These are phyloP conservation scores for Fusarium ambrosium DNA, from an alignment of 2,329 filamentous ascomycete species.

Conservation along the genomic window DNA sequence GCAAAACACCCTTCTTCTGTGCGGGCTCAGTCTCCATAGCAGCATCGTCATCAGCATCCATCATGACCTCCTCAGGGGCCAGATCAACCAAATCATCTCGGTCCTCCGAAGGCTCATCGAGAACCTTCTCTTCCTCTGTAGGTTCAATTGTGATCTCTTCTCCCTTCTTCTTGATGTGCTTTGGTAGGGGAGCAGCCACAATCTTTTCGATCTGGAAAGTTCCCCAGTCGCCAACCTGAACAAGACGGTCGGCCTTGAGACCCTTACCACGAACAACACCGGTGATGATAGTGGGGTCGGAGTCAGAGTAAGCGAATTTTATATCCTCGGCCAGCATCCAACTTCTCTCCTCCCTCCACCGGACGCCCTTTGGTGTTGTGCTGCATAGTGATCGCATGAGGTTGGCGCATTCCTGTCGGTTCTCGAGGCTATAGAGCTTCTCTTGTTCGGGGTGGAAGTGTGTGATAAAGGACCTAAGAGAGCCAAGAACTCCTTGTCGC, in stretches of 20 bases:
- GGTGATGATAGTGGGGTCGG: conserved; percentile 79
- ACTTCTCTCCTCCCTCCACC: conserved; percentile 94
- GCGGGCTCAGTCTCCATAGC: conserved; percentile 53
- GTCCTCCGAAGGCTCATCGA: conserved; percentile 82
- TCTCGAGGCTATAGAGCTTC: conserved; percentile 90
- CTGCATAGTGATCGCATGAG: conserved; percentile 92
- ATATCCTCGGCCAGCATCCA: conserved; percentile 95
- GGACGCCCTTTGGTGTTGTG: conserved; percentile 91
- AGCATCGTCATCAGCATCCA: conserved; percentile 71
- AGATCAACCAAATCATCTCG: conserved; percentile 86
- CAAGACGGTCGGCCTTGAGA: conserved; percentile 88
- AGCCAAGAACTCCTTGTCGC: conserved; percentile 80
- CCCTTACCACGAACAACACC: conserved; percentile 89
- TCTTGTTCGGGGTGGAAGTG: conserved; percentile 96
- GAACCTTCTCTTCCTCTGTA: conserved; percentile 65
- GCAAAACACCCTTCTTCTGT: conserved; percentile 85
- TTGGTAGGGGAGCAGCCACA: conserved; percentile 77
- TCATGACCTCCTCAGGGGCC: conserved; percentile 86
- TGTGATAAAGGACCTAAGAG: conserved; percentile 90
- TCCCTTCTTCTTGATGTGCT: conserved; percentile 70
- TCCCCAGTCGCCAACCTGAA: conserved; percentile 95
- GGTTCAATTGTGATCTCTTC: conserved; percentile 83
- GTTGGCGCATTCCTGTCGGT: conserved; percentile 90
- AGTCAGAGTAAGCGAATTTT: conserved; percentile 73
- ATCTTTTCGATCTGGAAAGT: conserved; percentile 94